Evolutionary conservation across 768 basidiomycete genomes (phyloP).

Genomic region (Lanmaoa pseudosensibilis): DNA sequence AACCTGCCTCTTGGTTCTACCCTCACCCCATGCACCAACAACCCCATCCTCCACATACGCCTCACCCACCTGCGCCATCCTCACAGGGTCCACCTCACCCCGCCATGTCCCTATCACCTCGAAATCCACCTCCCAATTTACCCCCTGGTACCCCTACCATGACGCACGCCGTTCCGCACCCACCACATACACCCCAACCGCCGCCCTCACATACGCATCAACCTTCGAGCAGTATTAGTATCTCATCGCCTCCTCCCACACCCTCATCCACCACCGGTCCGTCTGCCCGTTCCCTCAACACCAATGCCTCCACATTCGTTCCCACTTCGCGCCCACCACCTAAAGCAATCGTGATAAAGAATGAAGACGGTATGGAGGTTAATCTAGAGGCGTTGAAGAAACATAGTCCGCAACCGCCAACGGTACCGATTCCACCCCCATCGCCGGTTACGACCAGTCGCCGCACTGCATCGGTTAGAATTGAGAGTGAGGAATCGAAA

Average conservation of each 20-base stretch:
- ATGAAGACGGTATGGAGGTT: conserved; percentile 63
- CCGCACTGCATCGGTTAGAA: conserved; percentile 46
- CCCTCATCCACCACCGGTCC: conserved; percentile 52
- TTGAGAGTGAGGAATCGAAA: conserved; percentile 64
- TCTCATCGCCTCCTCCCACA: conserved; percentile 66
- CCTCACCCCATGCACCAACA: conserved; percentile 35
- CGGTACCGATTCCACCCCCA: conserved; percentile 41
- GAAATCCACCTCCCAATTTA: conserved; percentile 52
- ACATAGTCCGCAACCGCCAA: conserved; percentile 41
- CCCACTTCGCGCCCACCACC: conserved; percentile 45
- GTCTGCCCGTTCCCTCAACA: conserved; percentile 50
- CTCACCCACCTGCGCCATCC: conserved; percentile 36
- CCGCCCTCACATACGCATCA: conserved; percentile 42
- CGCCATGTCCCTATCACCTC: conserved; percentile 68
- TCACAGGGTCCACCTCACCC: conserved; percentile 45
- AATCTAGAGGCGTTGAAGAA: conserved; percentile 56
- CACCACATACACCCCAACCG: conserved; percentile 48
- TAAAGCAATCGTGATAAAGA: conserved; percentile 58
- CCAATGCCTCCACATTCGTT: conserved; percentile 65
- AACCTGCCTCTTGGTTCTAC: conserved; percentile 41
- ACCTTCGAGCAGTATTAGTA: conserved; percentile 45
- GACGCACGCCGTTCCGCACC: conserved; percentile 53
- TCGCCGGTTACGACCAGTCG: conserved; percentile 29
- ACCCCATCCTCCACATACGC: conserved; percentile 50
- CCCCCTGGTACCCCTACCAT: conserved; percentile 72